Evolutionary conservation across 306 rosid genomes (phyloP), one percentile per base, ranked within the genome.

Genomic region (Biancaea sappan): DNA sequence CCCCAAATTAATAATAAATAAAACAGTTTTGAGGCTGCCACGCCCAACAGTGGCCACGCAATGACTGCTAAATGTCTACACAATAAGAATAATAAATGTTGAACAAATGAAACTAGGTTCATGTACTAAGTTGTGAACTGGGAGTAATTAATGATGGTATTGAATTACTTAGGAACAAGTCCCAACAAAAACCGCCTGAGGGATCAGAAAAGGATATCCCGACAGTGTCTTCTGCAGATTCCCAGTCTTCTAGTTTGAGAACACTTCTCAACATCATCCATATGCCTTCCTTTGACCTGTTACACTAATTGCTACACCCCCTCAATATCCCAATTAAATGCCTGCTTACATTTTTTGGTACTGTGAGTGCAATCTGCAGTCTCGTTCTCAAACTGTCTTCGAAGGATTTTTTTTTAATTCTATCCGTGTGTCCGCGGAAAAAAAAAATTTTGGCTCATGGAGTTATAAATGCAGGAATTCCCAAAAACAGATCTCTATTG

Each of bases 211-310:
- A 40, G 37, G 14, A 16, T 3, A 34, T 34, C 64, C 64, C 63
- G 63, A 69, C 74, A 69, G 15, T 34, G 19, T 7, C 24, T 51
- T 34, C 62, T 50, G 74, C 74, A 51, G 62, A 69, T 69, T 69
- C 74, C 41, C 13, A 41, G 19, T n/a, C 13, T 69, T 69, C 63
- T 3, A 52, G 50, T 69, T 19, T 21, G 48, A 10, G 10, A 62
- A 62, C 68, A 62, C 14, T 35, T 13, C 50, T 54, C 50, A 69
- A 24, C 51, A 52, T 8, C 63, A 35, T 52, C 19, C 73, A 1
- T n/a, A n/a, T 22, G 26, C 74, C 19, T 48, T 15, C 34, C 8
- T 21, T 35, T 31, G 28, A 31, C 62, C 51, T 8, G 5, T 5
- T 24, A 48, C 16, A 48, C 21, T 34, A 15, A 4, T 25, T 11